Evolutionary conservation across 2,329 filamentous ascomycete genomes (phyloP).

Genomic region (Alternaria sp.): DNA sequence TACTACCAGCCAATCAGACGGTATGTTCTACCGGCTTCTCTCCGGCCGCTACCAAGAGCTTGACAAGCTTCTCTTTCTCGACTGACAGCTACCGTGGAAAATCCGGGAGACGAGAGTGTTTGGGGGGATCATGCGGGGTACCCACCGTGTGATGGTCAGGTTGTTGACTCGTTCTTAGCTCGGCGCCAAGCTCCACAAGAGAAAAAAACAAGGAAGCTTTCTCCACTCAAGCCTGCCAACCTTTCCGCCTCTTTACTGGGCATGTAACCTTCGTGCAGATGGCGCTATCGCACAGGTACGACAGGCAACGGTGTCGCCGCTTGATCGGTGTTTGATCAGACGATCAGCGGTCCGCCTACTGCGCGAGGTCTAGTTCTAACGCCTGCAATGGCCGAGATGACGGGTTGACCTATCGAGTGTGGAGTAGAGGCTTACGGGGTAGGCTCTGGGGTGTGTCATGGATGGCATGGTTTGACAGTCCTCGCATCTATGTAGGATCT

Average conservation of each 20-base stretch:
- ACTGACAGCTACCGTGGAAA: conserved; percentile 1
- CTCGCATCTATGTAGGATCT: conserved; percentile 6
- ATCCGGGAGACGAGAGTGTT: conserved; percentile 13
- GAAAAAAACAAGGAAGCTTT: conserved; percentile 29
- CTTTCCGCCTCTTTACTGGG: conserved; percentile 20
- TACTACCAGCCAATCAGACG: background rate
- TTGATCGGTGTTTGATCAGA: conserved; percentile 6
- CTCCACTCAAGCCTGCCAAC: conserved; percentile 28
- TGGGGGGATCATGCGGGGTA: conserved; percentile 22
- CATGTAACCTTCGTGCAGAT: conserved; percentile 23
- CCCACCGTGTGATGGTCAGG: conserved; percentile 2
- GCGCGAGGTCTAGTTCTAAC: conserved; percentile 7
- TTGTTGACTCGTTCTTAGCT: conserved; percentile 14
- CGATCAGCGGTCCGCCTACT: conserved; percentile 12
- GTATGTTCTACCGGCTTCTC: background rate
- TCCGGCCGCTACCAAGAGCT: conserved; percentile 3
- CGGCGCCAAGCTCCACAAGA: conserved; percentile 25
- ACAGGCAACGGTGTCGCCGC: background rate
- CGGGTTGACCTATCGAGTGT: conserved; percentile 10
- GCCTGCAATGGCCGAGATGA: conserved; percentile 7
- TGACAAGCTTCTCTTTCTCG: conserved; percentile 1
- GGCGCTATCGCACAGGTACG: background rate
- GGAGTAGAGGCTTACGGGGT: conserved; percentile 8
- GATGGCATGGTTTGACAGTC: conserved; percentile 2
- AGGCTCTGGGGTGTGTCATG: conserved; percentile 12